These are phyloP conservation scores for Punica granatum DNA, from an alignment of 345 rosid genomes.

Conservation along the genomic window DNA sequence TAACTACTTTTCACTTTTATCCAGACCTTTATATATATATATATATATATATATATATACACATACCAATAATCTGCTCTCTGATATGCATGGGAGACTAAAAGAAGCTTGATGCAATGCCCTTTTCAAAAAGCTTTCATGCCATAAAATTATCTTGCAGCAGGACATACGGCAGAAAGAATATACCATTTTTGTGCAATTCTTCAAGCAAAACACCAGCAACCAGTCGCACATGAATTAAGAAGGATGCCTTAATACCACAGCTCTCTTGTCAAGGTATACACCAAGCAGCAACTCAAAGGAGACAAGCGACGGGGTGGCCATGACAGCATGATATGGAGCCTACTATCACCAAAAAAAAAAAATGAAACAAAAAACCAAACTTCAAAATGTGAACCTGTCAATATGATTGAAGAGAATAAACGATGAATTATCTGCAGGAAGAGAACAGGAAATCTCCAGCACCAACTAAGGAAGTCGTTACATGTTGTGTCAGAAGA, in stretches of 20 bases:
- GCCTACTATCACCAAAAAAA: slow-evolving; percentile 66
- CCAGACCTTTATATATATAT: too few relatives aligned
- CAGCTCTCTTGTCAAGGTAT: slow-evolving; percentile 49
- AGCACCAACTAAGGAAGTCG: slow-evolving; percentile 4
- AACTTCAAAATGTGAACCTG: not conserved
- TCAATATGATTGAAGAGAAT: not conserved
- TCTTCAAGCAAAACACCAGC: not conserved
- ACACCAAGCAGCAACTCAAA: slow-evolving; percentile 78
- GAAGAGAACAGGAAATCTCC: not conserved
- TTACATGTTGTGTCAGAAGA: too few relatives aligned
- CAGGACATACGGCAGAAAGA: not conserved
- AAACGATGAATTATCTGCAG: not conserved
- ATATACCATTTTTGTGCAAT: not conserved
- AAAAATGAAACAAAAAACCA: slow-evolving; percentile 1
- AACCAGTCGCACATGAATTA: not conserved
- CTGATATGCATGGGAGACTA: not conserved
- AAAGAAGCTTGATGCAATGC: not conserved
- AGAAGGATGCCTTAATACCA: slow-evolving; percentile 30
- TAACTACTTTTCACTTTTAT: too few relatives aligned
- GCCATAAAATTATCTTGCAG: not conserved
- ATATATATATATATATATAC: too few relatives aligned
- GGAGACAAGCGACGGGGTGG: slow-evolving; percentile 75
- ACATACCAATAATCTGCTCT: too few relatives aligned
- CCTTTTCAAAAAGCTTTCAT: not conserved
- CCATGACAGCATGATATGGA: slow-evolving; percentile 68